Percentiles rank a stretch among this genome's conserved stretches.
Conservation (phyloP, 176 grass and related monocot species). For the Luzula sylvatica region DNA sequence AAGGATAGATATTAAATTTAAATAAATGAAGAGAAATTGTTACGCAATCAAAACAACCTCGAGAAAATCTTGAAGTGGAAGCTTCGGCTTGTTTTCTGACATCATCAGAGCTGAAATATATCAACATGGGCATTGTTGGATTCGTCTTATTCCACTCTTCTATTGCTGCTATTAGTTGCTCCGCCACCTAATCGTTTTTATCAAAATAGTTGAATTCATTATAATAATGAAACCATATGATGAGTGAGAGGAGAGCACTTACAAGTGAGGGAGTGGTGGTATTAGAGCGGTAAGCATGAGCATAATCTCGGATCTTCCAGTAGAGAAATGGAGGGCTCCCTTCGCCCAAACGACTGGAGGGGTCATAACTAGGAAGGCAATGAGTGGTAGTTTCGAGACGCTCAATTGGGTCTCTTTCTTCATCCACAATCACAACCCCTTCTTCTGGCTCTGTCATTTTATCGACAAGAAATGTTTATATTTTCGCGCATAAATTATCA, state of each 20-base stretch:
- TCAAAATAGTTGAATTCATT: background rate
- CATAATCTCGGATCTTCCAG: constrained; percentile 93
- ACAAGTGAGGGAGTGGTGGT: constrained; percentile 59
- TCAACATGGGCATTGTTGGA: constrained; percentile 64
- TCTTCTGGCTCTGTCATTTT: constrained; percentile 51
- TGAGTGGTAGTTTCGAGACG: constrained; percentile 37
- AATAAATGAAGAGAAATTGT: background rate
- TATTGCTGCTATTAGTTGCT: constrained; percentile 56
- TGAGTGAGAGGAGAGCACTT: constrained; percentile 15
- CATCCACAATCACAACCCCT: constrained; percentile 39
- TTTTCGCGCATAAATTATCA: constrained; percentile 9
- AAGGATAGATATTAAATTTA: background rate
- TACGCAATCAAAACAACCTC: constrained; percentile 25
- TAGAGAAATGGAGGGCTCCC: constrained; percentile 57
- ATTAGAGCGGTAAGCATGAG: constrained; percentile 60
- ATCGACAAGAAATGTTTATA: too few relatives aligned
- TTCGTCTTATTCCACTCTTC: constrained; percentile 57
- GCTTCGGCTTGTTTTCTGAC: constrained; percentile 76
- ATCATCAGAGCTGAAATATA: constrained; percentile 52
- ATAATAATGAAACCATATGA: background rate
- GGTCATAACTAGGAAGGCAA: constrained; percentile 37
- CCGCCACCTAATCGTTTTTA: constrained; percentile 49
- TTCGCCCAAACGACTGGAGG: constrained; percentile 19
- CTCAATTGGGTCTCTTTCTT: constrained; percentile 50
- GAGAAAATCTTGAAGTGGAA: constrained; percentile 64